Base-by-base conservation (phyloP, 1,284 basidiomycete species). In the Heterobasidion occidentale region DNA sequence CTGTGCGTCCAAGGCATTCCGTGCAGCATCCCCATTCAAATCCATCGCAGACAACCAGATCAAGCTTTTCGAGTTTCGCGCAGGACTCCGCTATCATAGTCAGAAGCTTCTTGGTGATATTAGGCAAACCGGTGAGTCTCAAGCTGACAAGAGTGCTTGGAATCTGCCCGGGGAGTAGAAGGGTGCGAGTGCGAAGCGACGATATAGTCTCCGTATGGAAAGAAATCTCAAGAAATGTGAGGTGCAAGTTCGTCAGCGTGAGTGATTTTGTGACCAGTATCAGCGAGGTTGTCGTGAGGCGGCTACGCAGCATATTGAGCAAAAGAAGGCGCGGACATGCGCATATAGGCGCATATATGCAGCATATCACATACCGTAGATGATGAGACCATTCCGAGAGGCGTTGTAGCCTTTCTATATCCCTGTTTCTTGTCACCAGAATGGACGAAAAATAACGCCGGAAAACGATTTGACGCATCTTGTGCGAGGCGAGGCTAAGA, bases 1-100 rank as follows among this genome's bases (percentile, higher is more conserved):
- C 71, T 46, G 79, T 81, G 51, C 86, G 83, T 66, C 82, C 81
- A 57, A 81, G 80, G 65, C 86, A 88, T 52, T 64, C 62, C 75
- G 79, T 81, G 65, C 85, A 87, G 65, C 83, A 86, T 51, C 66
- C 68, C 27, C 64, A 56, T 56, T 82, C 77, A 34, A 87, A 70
- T 20, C 80, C 73, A 58, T 84, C 82, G 11, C 78, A 74, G 57
- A 78, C 81, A 61, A 78, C 81, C 53, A 87, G 69, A 58, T 78
- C 71, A 9, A 88, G 74, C 54, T 70, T 68, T 1, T 60, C 58
- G 34, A 88, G 67, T 36, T 59, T 63, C 42, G 76, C 74, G 56
- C 84, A 81, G 4, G 63, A 67, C 19, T 60, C 61, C 7, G 80
- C 73, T 44, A 88, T 71, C n/a, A 71, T 60, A 6, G 60, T 58